Evolutionary conservation across 805 yeast species (phyloP).

Genomic region (Millerago galiae): DNA sequence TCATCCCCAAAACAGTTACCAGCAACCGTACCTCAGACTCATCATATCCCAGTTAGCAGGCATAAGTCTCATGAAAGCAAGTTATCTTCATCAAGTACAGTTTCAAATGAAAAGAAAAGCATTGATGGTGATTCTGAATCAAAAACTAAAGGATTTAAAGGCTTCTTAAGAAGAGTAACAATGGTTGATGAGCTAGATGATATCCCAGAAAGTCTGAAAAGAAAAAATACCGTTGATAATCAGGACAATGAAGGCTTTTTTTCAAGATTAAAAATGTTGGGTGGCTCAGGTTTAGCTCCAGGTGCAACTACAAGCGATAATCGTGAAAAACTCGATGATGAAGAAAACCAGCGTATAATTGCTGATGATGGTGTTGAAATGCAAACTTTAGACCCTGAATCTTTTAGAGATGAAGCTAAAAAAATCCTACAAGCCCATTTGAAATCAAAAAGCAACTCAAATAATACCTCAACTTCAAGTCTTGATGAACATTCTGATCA

Average conservation of each 20-base stretch:
- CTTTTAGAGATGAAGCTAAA: slow-evolving; percentile 46
- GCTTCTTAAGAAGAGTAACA: slow-evolving; percentile 14
- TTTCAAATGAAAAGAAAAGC: slow-evolving; percentile 1
- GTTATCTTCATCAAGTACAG: not conserved
- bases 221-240: slow-evolving; percentile 13
- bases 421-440: slow-evolving; percentile 44
- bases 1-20: no score
- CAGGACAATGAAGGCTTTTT: slow-evolving; percentile 22
- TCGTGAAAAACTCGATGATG: slow-evolving; percentile 21
- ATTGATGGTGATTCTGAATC: slow-evolving; percentile 7
- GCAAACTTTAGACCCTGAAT: slow-evolving; percentile 35
- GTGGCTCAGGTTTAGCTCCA: slow-evolving; percentile 31
- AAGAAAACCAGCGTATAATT: slow-evolving; percentile 28
- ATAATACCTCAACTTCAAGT: not conserved
- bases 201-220: slow-evolving; percentile 6
- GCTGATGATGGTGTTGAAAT: slow-evolving; percentile 36
- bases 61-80: not conserved
- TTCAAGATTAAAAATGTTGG: slow-evolving; percentile 23
- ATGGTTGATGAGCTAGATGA: slow-evolving; percentile 17
- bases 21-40: no score
- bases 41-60: no score
- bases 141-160: slow-evolving; percentile 12
- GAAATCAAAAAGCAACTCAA: not conserved
- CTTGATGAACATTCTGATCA: slow-evolving; percentile 14
- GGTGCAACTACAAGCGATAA: slow-evolving; percentile 23